Base-by-base conservation (phyloP, 2,329 filamentous ascomycete genomes). In the Epichloe bromicola region DNA sequence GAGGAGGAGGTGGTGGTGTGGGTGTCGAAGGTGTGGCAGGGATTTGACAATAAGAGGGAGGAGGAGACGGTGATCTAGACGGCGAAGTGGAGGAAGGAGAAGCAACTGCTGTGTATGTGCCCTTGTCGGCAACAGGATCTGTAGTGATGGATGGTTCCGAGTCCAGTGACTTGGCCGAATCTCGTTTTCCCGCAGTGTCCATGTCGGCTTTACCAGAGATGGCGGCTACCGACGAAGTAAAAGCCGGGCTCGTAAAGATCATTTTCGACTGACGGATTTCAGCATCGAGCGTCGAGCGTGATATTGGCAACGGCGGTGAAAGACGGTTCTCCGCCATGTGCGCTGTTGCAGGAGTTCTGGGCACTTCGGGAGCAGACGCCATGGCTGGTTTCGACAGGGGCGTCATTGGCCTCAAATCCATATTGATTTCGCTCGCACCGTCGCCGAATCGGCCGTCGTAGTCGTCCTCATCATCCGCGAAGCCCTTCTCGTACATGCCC, bases 401-500 rank as follows among this genome's bases (percentile, higher is more conserved):
- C 30, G 54, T 54, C 19, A 20, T 50, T 19, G 53, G 54, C n/a
- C 50, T 49, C 20, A 47, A 40, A 10, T 49, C 40, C 8, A 43
- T 14, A 46, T 49, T 44, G 44, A 46, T 49, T 42, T 42, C 39
- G 40, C 48, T 42, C 23, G 51, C 42, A 30, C 34, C 14, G 36
- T 56, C 53, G 45, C 54, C 53, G 49, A 58, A 51, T 44, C 60
- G 59, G 38, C 62, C 56, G 41, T 68, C 65, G 43, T 65, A 62
- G 20, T 69, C 63, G 54, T 70, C 64, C 38, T 68, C 66, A 58
- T 70, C 70, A 57, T 71, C 69, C 55, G 65, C 67, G 59, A 84
- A 84, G 12, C 79, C 80, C 56, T 75, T 73, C 61, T 82, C 80
- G 63, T 84, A 85, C 71, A 83, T 82, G 61, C 78, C 81, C 67